These are phyloP conservation scores for Fistulinella prunicolor DNA, from an alignment of 768 basidiomycete genomes.

Conservation along the genomic window DNA sequence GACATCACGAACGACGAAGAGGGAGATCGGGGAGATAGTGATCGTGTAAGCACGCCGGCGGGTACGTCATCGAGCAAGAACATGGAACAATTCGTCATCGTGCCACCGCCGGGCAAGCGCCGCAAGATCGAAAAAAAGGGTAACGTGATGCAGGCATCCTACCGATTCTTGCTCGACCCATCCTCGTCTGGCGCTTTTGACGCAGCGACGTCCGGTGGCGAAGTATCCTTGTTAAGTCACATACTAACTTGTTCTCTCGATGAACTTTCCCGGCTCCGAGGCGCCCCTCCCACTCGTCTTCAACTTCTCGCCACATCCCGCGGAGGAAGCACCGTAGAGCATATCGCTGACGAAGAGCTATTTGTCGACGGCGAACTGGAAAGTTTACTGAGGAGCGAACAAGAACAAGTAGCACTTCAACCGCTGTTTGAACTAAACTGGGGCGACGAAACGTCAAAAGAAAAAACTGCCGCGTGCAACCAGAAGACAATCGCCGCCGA, in stretches of 20 bases:
- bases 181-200: slow-evolving; percentile 32
- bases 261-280: slow-evolving; percentile 26
- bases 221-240: slow-evolving; percentile 46
- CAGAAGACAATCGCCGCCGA: slow-evolving; percentile 9
- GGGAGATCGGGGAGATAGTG: slow-evolving; percentile 28
- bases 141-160: slow-evolving; percentile 42
- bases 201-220: slow-evolving; percentile 10
- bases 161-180: slow-evolving; percentile 59
- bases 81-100: background rate
- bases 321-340: slow-evolving; percentile 49
- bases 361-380: slow-evolving; percentile 71
- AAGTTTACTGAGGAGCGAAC: slow-evolving; percentile 49
- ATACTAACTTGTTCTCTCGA: slow-evolving; percentile 47
- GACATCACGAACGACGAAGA: slow-evolving; percentile 35
- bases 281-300: slow-evolving; percentile 54
- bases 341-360: slow-evolving; percentile 67
- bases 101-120: slow-evolving; percentile 27
- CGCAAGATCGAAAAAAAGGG: slow-evolving; percentile 25
- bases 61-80: slow-evolving; percentile 10
- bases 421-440: slow-evolving; percentile 37
- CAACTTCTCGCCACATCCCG: slow-evolving; percentile 58
- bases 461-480: slow-evolving; percentile 16
- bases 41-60: slow-evolving; percentile 3
- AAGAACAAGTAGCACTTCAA: slow-evolving; percentile 47
- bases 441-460: slow-evolving; percentile 28